Base-by-base conservation (phyloP, 495 filamentous ascomycete genomes). In the Tuber indicum region DNA sequence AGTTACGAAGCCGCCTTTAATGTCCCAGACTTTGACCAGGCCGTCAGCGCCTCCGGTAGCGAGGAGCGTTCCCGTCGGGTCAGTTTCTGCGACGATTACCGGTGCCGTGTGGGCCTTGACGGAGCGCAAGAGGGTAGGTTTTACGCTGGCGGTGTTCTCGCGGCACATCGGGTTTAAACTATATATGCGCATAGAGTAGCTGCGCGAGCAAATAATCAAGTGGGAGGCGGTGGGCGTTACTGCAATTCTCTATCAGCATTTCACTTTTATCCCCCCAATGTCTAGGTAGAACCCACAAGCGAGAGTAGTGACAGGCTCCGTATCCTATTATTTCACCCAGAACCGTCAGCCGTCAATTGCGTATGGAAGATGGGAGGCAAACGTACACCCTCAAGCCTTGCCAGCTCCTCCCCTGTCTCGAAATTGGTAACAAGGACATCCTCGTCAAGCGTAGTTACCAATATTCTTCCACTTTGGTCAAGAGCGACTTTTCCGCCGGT, bases 1-100 rank as follows among this genome's bases (percentile, higher is more conserved):
- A 23, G 96, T 99, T 42, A 93, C 89, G 84, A 91, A 98, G 21
- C 96, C 96, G 26, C 92, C 94, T 75, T 88, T 86, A 52, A 99
- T 94, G 86, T 99, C 96, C 94, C 93, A 98, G 73, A 99, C 91
- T 84, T 99, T 99, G 77, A 97, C 91, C 6, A 91, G 88, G 42
- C 96, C 96, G 85, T 98, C 96, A 12, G 96, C 93, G 41, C 90
- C 92, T 74, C 96, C 96, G 32, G 94, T 97, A 49, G 95, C 96
- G 62, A 98, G 86, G 17, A 99, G 86, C 21, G 95, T 98, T 81
- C 94, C 91, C 3, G 94, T 97, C 46, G 87, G 86, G 83, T 99
- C 96, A 70, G 94, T 88, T 23, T 92, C 90, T 23, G 92, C 87
- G 5, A 94, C 93, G 14, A 97, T 89, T 17, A 98, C 93, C 2